These are phyloP conservation scores for Cordia subcordata DNA, from an alignment of 257 asterid genomes.

Conservation along the genomic window DNA sequence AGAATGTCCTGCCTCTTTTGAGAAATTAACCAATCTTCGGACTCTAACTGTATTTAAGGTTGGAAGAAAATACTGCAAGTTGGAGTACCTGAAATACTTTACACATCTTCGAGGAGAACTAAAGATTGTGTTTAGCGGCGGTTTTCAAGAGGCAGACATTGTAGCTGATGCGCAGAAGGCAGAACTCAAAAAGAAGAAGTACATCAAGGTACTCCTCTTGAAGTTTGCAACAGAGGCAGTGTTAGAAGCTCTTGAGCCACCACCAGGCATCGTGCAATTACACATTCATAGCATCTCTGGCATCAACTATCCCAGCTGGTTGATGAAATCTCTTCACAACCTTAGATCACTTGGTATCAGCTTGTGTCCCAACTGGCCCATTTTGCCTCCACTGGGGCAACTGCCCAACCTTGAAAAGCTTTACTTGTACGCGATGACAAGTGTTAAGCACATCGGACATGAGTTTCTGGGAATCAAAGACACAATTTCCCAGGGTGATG, in stretches of 20 bases:
- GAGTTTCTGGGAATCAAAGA: slow-evolving; percentile 23
- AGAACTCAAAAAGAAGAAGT: slow-evolving; percentile 13
- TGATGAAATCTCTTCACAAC: slow-evolving; percentile 12
- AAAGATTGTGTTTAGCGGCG: not conserved
- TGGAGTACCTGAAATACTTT: slow-evolving; percentile 5
- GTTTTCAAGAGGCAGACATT: not conserved
- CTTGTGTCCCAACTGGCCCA: slow-evolving; percentile 1
- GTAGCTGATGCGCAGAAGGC: slow-evolving; percentile 16
- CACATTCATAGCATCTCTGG: slow-evolving; percentile 2
- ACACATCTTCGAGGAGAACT: slow-evolving; percentile 8
- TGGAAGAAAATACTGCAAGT: not conserved
- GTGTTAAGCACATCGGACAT: slow-evolving; percentile 19
- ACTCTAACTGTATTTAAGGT: not conserved
- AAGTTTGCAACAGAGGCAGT: not conserved
- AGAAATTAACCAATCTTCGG: slow-evolving; percentile 3
- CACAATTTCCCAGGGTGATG: not conserved
- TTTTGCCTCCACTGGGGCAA: slow-evolving; percentile 22
- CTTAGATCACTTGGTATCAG: slow-evolving; percentile 6
- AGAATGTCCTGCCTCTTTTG: slow-evolving; percentile 9
- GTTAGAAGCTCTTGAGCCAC: slow-evolving; percentile 19
- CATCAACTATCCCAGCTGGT: slow-evolving; percentile 17
- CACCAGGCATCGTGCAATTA: slow-evolving; percentile 4
- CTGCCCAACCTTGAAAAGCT: slow-evolving; percentile 24
- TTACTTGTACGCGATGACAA: not conserved
- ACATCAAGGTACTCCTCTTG: slow-evolving; percentile 5